Evolutionary conservation across 1,284 basidiomycete genomes (phyloP).

Genomic region (Erythrobasidium hasegawianum): DNA sequence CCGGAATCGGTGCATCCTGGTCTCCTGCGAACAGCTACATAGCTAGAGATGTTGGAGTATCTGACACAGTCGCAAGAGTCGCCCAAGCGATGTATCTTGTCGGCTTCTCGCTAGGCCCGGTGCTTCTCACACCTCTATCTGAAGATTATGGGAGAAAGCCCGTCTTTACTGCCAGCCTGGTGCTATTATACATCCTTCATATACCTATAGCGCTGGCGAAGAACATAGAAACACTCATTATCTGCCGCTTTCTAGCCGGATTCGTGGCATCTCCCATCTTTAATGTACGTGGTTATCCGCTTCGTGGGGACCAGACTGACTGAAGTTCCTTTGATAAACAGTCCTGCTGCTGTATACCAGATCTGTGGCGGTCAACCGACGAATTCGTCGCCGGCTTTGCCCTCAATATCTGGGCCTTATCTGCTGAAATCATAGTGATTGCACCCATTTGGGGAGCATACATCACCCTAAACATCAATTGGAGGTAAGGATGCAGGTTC

Average conservation of each 20-base stretch:
- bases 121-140: constrained; percentile 42
- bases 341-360: constrained; percentile 13
- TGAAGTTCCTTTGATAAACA: not conserved
- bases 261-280: constrained; percentile 42
- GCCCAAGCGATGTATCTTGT: constrained; percentile 30
- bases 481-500: constrained; percentile 17
- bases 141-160: constrained; percentile 47
- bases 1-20: constrained; percentile 11
- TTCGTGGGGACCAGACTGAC: not conserved
- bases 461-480: constrained; percentile 30
- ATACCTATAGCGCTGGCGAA: constrained; percentile 37
- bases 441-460: constrained; percentile 49
- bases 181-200: constrained; percentile 45
- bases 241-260: constrained; percentile 31
- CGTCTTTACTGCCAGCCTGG: constrained; percentile 44
- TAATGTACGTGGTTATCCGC: constrained; percentile 33
- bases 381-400: constrained; percentile 11
- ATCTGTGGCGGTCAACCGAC: constrained; percentile 41
- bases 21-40: constrained; percentile 27
- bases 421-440: constrained; percentile 24
- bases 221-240: constrained; percentile 39
- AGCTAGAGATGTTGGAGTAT: constrained; percentile 21
- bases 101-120: constrained; percentile 34
- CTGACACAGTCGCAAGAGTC: constrained; percentile 12
- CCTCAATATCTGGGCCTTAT: constrained; percentile 33